Percentiles rank a stretch among this genome's conserved stretches.
Evolutionary conservation across 2,329 filamentous ascomycete species (phyloP).

Genomic region (Apiospora koreana): DNA sequence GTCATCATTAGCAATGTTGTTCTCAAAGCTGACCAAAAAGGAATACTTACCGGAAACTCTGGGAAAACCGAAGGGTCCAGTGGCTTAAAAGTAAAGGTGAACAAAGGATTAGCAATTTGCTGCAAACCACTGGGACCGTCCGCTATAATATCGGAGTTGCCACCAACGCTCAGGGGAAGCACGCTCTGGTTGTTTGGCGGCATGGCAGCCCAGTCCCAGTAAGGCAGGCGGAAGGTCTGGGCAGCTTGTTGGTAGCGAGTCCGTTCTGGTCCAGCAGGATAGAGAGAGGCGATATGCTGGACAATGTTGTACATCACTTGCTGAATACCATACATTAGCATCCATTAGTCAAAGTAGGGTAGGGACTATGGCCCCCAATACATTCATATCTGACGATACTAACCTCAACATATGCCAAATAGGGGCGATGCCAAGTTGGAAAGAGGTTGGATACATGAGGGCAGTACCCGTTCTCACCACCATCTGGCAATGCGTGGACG

Average conservation of each 20-base stretch:
- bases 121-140: slow-evolving; percentile 58
- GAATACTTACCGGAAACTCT: slow-evolving; percentile 43
- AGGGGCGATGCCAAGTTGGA: slow-evolving; percentile 81
- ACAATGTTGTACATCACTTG: slow-evolving; percentile 35
- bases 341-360: background rate
- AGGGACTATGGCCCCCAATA: background rate
- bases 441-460: slow-evolving; percentile 76
- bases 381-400: background rate
- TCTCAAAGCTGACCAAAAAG: background rate
- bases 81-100: slow-evolving; percentile 61
- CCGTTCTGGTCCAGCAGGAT: slow-evolving; percentile 44
- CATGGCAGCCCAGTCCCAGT: slow-evolving; percentile 59
- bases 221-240: slow-evolving; percentile 54
- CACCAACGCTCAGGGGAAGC: slow-evolving; percentile 49
- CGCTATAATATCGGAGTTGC: slow-evolving; percentile 44
- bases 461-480: slow-evolving; percentile 69
- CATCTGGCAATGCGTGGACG: slow-evolving; percentile 51
- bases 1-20: slow-evolving; percentile 13
- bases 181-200: slow-evolving; percentile 51
- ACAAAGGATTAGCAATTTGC: slow-evolving; percentile 62
- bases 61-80: slow-evolving; percentile 60
- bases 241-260: slow-evolving; percentile 53
- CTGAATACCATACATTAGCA: slow-evolving; percentile 48
- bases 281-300: slow-evolving; percentile 34
- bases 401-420: slow-evolving; percentile 65